A percentile compares a stretch with the other conserved stretches of the same genome.
phyloP scores from a whole-genome alignment of 2,329 filamentous ascomycete genomes.

The Xylariales sp. region DNA sequence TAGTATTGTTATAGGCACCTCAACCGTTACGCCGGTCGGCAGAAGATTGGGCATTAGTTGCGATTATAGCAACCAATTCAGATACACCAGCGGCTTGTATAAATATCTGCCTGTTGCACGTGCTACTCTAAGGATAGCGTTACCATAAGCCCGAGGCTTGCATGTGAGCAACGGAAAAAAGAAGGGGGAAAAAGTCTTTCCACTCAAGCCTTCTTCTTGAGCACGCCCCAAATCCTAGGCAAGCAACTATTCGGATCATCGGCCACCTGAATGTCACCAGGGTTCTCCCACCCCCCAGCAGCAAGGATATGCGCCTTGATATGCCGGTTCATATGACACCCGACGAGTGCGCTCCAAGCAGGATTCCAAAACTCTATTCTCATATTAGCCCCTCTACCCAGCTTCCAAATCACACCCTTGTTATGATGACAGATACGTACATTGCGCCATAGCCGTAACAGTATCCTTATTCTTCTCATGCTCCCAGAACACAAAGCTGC shows the following conservation, averaged over 20 bases:
- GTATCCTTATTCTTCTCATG: slow-evolving; percentile 26
- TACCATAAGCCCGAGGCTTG: no score
- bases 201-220: slow-evolving; percentile 22
- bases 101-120: no score
- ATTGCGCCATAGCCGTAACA: slow-evolving; percentile 25
- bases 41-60: no score
- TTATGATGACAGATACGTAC: slow-evolving; percentile 16
- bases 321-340: slow-evolving; percentile 25
- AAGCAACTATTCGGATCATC: slow-evolving; percentile 22
- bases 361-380: slow-evolving; percentile 23
- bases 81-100: no score
- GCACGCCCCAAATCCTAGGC: slow-evolving; percentile 27
- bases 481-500: slow-evolving; percentile 43
- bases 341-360: slow-evolving; percentile 26
- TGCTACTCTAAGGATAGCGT: no score
- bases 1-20: no score
- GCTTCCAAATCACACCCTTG: background rate
- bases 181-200: no score
- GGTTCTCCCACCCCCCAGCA: slow-evolving; percentile 28
- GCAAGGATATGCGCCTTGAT: slow-evolving; percentile 22
- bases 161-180: no score
- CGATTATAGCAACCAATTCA: no score
- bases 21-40: no score
- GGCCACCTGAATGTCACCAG: slow-evolving; percentile 21
- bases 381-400: slow-evolving; percentile 9